Evolutionary conservation across 352 stramenopile species (phyloP).

Genomic region (Phytophthora fragariae): DNA sequence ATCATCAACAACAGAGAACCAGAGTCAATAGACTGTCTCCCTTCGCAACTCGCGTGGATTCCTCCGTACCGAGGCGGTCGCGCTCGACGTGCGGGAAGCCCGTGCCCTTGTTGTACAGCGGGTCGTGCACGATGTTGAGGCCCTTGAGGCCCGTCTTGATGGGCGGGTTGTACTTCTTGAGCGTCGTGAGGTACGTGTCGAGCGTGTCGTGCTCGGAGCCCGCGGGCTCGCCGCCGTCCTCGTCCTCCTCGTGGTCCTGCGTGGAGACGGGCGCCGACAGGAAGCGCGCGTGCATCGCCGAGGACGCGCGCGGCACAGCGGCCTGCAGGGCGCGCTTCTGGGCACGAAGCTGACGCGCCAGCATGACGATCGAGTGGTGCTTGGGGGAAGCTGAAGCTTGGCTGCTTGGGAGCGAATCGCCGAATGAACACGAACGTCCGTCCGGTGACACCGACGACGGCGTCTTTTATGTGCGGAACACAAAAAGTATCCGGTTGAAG

Average conservation of each 20-base stretch:
- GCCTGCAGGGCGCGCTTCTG: constrained; percentile 35
- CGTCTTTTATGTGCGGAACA: constrained; percentile 14
- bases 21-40: constrained; percentile 4
- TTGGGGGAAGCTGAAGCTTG: constrained; percentile 20
- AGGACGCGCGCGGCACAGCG: constrained; percentile 18
- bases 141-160: constrained; percentile 80
- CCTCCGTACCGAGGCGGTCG: constrained; percentile 72
- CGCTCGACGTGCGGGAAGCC: constrained; percentile 87
- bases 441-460: background rate
- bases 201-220: constrained; percentile 54
- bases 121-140: constrained; percentile 86
- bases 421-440: constrained; percentile 29
- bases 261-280: constrained; percentile 31
- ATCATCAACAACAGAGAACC: constrained; percentile 1
- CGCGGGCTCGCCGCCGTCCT: constrained; percentile 34
- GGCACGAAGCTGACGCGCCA: constrained; percentile 39
- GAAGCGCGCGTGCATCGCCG: constrained; percentile 31
- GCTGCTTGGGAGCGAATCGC: constrained; percentile 30
- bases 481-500: constrained; percentile 22
- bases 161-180: constrained; percentile 85
- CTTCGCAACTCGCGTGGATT: background rate
- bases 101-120: constrained; percentile 91
- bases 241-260: constrained; percentile 49
- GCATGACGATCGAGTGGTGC: constrained; percentile 31
- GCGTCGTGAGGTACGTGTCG: constrained; percentile 59